These are phyloP conservation scores for Ceratocystis ficicola DNA, from an alignment of 2,329 filamentous ascomycete genomes.

Conservation along the genomic window DNA sequence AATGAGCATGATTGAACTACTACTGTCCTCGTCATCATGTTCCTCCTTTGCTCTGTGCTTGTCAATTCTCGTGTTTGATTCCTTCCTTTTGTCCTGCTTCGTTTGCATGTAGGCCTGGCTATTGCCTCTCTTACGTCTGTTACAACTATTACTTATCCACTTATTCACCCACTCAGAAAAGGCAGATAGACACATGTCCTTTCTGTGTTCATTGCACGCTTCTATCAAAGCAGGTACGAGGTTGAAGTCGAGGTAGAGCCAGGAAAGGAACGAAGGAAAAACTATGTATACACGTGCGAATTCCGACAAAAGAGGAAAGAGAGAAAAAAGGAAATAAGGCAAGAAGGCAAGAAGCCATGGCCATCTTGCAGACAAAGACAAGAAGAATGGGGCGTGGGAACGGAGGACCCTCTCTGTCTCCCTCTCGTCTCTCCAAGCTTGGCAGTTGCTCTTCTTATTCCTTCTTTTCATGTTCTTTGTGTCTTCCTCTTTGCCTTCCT, in stretches of 20 bases:
- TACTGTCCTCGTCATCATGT: too few relatives aligned
- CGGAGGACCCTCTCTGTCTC: not conserved
- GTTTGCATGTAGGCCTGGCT: not conserved
- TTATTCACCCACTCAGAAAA: not conserved
- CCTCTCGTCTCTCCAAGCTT: not conserved
- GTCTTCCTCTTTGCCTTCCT: not conserved
- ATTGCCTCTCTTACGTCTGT: not conserved
- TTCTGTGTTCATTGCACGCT: not conserved
- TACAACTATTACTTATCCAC: not conserved
- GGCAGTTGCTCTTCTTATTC: conserved; percentile 6
- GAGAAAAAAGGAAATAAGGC: too few relatives aligned
- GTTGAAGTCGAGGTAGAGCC: not conserved
- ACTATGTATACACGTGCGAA: conserved; percentile 2
- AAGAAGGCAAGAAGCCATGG: not conserved
- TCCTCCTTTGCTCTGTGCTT: not conserved
- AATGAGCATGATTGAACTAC: not conserved
- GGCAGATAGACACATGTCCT: not conserved
- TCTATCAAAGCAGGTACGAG: conserved; percentile 8
- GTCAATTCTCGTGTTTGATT: not conserved
- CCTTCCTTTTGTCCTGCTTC: not conserved
- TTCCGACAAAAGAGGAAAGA: not conserved
- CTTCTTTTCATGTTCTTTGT: conserved; percentile 1
- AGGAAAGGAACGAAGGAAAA: not conserved
- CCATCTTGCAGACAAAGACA: not conserved
- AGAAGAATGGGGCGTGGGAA: not conserved